phyloP scores from a whole-genome alignment of 2,329 filamentous ascomycete genomes.

The Fusarium pseudonygamai region DNA sequence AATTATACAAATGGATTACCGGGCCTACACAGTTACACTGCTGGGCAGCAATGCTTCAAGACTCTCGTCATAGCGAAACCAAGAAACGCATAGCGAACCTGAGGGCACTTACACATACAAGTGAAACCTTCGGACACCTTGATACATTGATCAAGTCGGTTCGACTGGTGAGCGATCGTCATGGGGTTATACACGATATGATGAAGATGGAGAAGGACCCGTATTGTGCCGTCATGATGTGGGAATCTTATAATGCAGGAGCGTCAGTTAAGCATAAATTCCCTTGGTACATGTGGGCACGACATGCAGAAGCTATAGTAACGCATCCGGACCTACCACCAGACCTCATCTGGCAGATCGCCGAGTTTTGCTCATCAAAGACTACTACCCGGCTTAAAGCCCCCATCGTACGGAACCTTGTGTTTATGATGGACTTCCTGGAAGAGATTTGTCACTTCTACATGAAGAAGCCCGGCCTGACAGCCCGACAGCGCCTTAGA shows the following conservation, averaged over 20 bases:
- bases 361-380: slow-evolving; percentile 33
- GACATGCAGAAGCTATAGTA: slow-evolving; percentile 47
- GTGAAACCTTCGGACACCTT: slow-evolving; percentile 20
- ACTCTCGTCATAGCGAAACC: neutral
- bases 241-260: slow-evolving; percentile 19
- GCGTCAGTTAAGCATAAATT: slow-evolving; percentile 30
- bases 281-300: slow-evolving; percentile 48
- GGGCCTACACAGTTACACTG: neutral
- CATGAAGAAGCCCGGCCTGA: slow-evolving; percentile 42
- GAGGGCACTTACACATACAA: neutral
- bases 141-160: slow-evolving; percentile 3
- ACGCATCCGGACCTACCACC: slow-evolving; percentile 42
- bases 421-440: slow-evolving; percentile 40
- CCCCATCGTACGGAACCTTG: slow-evolving; percentile 1
- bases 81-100: slow-evolving; percentile 7
- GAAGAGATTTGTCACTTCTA: slow-evolving; percentile 46
- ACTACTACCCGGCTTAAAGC: neutral
- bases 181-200: slow-evolving; percentile 1
- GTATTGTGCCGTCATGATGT: slow-evolving; percentile 9
- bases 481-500: slow-evolving; percentile 45
- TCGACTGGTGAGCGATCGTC: neutral
- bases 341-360: slow-evolving; percentile 42
- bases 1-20: neutral
- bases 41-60: slow-evolving; percentile 11
- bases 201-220: neutral